Conservation (phyloP, 225 moss, liverwort and hornwort genomes). For the Lunularia cruciata region DNA sequence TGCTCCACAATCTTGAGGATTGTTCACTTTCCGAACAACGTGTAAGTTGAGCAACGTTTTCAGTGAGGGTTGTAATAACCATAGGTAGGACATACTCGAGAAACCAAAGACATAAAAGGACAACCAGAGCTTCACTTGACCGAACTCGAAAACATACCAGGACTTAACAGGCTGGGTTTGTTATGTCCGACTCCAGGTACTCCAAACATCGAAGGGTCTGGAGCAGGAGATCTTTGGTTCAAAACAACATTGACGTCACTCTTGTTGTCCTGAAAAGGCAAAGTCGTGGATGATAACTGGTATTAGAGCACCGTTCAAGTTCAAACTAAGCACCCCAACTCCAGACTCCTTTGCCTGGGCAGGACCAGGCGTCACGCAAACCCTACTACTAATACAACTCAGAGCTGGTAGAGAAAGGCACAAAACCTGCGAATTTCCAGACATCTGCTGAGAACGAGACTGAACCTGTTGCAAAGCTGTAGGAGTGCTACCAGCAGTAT, state of each 20-base stretch:
- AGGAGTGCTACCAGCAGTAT: slow-evolving; percentile 71
- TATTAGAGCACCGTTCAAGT: no score
- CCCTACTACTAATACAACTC: slow-evolving; percentile 3
- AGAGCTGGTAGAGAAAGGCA: slow-evolving; percentile 18
- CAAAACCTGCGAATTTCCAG: slow-evolving; percentile 85
- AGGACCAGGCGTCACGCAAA: slow-evolving; percentile 7
- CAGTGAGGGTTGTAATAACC: no score
- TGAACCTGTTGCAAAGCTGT: slow-evolving; percentile 95
- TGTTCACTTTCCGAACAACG: no score
- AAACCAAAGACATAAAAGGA: not conserved
- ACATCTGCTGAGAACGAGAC: slow-evolving; percentile 80
- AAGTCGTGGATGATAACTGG: slow-evolving; percentile 24
- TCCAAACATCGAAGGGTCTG: slow-evolving; percentile 89
- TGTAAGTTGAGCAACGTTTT: no score
- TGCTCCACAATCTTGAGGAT: no score
- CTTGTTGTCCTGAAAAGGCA: slow-evolving; percentile 75
- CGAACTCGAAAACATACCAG: slow-evolving; percentile 51
- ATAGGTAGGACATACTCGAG: no score
- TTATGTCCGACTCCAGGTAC: slow-evolving; percentile 92
- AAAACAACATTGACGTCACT: slow-evolving; percentile 59
- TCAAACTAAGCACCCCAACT: not conserved
- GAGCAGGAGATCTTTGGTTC: slow-evolving; percentile 88
- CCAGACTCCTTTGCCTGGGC: not conserved
- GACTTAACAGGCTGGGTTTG: slow-evolving; percentile 90
- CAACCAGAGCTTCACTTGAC: not conserved